Evolutionary conservation across 257 asterid genomes (phyloP), one percentile per base, ranked within the genome.

Genomic region (Verbena officinalis): DNA sequence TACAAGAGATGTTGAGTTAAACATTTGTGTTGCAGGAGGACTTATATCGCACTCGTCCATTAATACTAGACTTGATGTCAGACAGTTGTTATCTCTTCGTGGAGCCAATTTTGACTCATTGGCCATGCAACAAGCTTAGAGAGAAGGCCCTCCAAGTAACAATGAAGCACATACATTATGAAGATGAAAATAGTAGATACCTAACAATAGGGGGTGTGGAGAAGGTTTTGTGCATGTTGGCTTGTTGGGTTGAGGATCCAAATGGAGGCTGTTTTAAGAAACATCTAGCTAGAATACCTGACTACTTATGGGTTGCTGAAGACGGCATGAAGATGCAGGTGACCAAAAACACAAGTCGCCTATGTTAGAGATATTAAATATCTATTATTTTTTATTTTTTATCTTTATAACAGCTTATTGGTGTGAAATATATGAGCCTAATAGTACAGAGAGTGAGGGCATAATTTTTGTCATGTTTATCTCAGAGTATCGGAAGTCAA

Each of bases 261-360:
- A 69, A 87, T n/a, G 88, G 95, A 5, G 90, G 85, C 65, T 85
- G 75, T 69, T 84, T 85, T 87, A 84, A 83, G 83, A 85, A 85
- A 53, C 93, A 87, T 77, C 86, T 85, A 0, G 93, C 85, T 1
- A 75, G 95, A 61, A 79, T 87, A 72, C 93, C 93, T 1, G 95
- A 87, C 65, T 85, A 87, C 24, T 23, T 87, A 5, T 87, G 96
- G 96, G 75, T 87, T 40, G 93, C 90, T 0, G 96, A 87, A 76
- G 96, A 87, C 74, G 93, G 96, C 55, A 83, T 87, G 96, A 87
- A 87, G 59, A 83, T 87, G 96, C 92, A 85, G 92, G 92, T n/a
- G n/a, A n/a, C n/a, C n/a, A n/a, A n/a, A n/a, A n/a, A n/a, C n/a
- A n/a, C n/a, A n/a, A n/a, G n/a, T n/a, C n/a, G n/a, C n/a, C n/a